Evolutionary conservation across 2,329 filamentous ascomycete species (phyloP), one percentile per base, ranked within the genome.

Genomic region (Ophiostoma sp.): DNA sequence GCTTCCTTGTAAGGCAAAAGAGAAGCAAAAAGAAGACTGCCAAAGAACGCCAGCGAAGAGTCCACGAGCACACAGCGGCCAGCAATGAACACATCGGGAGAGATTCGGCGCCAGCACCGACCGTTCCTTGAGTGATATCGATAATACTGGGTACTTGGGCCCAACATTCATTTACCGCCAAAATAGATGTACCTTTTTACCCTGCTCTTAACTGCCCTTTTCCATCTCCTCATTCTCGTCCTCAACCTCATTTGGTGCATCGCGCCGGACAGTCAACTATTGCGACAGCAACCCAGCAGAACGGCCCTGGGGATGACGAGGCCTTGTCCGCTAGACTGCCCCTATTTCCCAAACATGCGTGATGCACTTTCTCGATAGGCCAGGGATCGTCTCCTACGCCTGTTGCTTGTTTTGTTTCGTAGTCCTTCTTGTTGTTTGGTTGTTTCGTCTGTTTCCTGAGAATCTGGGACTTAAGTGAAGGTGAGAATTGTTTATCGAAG

Each of bases 251-350:
- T 50, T 68, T 33, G 64, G 61, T 28, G 59, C 61, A 66, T 66
- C 61, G 61, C n/a, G 36, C 61, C n/a, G 36, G 42, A 45, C 12
- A 22, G 36, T 45, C 36, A 4, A 36, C 66, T 36, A 55, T 39
- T 39, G 59, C 68, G 68, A 59, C 48, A 70, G 50, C 68, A 55
- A 33, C 48, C 9, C 68, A 70, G 50, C 66, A 25, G 9, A 52
- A 17, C 17, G n/a, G 50, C 33, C 36, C 25, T 71, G n/a, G 52
- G 8, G 69, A 63, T 71, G 69, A 71, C 69, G 55, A 71, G 69
- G 55, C 69, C 69, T 61, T 31, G 36, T 36, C 52, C 55, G 52
- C 52, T 50, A 71, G 69, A 50, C 69, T 63, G 22, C 55, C 52
- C 42, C 69, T 50, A 22, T 70, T 71, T 71, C 28, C 17, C 55